Base-by-base conservation (phyloP, 2,329 filamentous ascomycete genomes). In the Verruconis gallopava region DNA sequence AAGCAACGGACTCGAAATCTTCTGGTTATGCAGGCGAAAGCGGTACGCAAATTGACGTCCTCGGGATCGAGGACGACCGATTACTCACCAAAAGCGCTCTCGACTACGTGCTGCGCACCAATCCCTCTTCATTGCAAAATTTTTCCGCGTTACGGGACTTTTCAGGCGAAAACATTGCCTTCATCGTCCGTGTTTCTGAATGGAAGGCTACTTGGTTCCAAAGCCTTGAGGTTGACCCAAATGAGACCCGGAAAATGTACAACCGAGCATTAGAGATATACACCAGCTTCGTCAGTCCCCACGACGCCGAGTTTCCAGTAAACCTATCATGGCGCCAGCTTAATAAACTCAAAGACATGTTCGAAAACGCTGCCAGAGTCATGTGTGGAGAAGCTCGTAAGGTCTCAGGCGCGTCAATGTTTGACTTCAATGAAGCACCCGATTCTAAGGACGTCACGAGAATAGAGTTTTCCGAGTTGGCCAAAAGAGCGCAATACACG, bases 61-160 rank as follows among this genome's bases (percentile, higher is more conserved):
- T 30, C 25, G 25, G n/a, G 25, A 9, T 30, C n/a, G 25, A 30
- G 36, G 55, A 51, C 2, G 54, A 53, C 21, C 53, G 37, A 11
- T 13, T 59, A 46, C 47, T 56, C 37, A 59, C 55, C 13, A 58
- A 58, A 55, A 51, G 48, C 13, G 54, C 55, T 4, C 44, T 58
- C 3, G 56, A 58, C 37, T 56, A 56, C 22, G 52, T 55, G 14
- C 47, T 59, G 11, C 43, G 52, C 5, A 53, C 50, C 4, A 57
- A 58, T n/a, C 48, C 56, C n/a, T 40, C 51, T 18, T 55, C 56
- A 3, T 49, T 59, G 3, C 49, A 57, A 1, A 45, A 55, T 15
- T 59, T 59, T 28, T 56, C 56, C 19, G 55, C 55, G 1, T 42
- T 58, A 1, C 56, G 57, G 33, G 56, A 59, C 34, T 59, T 59